These are phyloP conservation scores for Aquilaria yunnanensis DNA, from an alignment of 345 rosid genomes.

Conservation along the genomic window DNA sequence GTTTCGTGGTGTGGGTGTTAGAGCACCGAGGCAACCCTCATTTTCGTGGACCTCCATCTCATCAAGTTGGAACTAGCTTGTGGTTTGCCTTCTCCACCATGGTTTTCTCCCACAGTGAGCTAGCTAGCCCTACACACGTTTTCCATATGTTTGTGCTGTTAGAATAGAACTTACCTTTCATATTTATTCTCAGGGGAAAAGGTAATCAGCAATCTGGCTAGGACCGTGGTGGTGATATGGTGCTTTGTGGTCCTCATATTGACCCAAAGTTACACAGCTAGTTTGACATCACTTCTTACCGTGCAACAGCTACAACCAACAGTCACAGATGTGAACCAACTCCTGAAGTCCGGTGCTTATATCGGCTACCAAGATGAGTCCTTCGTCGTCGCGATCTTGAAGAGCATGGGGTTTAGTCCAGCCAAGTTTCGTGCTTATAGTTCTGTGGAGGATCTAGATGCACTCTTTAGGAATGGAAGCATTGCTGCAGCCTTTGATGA, in stretches of 20 bases:
- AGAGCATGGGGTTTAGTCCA: conserved; percentile 1
- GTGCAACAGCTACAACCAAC: conserved; percentile 21
- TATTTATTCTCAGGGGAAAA: conserved; percentile 17
- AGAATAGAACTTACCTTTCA: no score
- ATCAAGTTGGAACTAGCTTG: neutral
- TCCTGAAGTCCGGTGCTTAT: no score
- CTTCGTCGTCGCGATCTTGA: conserved; percentile 3
- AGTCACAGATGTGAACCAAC: neutral
- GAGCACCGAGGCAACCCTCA: neutral
- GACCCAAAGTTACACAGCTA: conserved; percentile 37
- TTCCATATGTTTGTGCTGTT: no score
- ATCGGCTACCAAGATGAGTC: conserved; percentile 13
- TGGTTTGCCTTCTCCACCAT: conserved; percentile 8
- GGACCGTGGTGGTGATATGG: conserved; percentile 35
- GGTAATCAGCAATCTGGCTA: conserved; percentile 29
- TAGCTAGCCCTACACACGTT: no score
- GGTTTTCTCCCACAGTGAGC: conserved; percentile 1
- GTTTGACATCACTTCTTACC: conserved; percentile 33
- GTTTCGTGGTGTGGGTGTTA: conserved; percentile 2
- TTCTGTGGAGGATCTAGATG: conserved; percentile 5
- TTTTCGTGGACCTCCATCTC: neutral
- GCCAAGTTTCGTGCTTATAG: neutral
- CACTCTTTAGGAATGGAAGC: conserved; percentile 22
- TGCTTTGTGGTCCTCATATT: conserved; percentile 34
- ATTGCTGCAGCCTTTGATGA: conserved; percentile 29